Evolutionary conservation across 106 monocot species (phyloP).

Genomic region (Apostasia ramifera): DNA sequence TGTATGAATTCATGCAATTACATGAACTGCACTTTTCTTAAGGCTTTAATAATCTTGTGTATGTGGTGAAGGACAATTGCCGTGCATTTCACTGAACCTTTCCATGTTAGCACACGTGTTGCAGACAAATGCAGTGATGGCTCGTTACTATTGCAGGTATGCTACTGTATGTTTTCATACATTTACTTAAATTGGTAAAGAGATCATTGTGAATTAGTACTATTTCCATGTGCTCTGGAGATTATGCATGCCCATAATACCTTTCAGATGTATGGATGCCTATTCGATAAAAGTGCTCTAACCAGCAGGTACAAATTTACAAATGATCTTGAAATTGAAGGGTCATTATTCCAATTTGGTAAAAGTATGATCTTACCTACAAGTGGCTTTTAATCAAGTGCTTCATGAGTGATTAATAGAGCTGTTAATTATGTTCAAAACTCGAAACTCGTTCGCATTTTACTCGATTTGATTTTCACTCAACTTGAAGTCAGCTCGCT

Average conservation of each 20-base stretch:
- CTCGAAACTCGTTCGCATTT: too few relatives aligned
- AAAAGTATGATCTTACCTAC: too few relatives aligned
- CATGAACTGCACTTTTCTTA: background rate
- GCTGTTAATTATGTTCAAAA: too few relatives aligned
- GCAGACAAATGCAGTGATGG: conserved; percentile 73
- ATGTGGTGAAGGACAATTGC: conserved; percentile 73
- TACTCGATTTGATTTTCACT: too few relatives aligned
- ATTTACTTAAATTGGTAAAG: background rate
- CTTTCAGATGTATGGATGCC: background rate
- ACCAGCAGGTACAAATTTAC: too few relatives aligned
- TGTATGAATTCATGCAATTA: background rate
- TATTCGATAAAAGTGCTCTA: too few relatives aligned
- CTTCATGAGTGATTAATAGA: too few relatives aligned
- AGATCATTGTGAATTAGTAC: background rate
- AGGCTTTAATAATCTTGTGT: background rate
- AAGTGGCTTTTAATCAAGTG: too few relatives aligned
- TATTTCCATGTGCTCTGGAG: background rate
- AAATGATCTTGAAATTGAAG: too few relatives aligned
- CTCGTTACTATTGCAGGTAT: conserved; percentile 84
- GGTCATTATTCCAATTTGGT: too few relatives aligned
- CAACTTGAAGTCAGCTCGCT: too few relatives aligned
- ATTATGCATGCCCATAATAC: background rate
- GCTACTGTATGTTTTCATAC: background rate
- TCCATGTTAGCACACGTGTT: conserved; percentile 78
- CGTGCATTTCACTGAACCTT: conserved; percentile 93